Percentiles rank a stretch among this genome's conserved stretches.
Evolutionary conservation across 164 flowering plant species (phyloP).

Genomic region (Tinospora cordifolia): DNA sequence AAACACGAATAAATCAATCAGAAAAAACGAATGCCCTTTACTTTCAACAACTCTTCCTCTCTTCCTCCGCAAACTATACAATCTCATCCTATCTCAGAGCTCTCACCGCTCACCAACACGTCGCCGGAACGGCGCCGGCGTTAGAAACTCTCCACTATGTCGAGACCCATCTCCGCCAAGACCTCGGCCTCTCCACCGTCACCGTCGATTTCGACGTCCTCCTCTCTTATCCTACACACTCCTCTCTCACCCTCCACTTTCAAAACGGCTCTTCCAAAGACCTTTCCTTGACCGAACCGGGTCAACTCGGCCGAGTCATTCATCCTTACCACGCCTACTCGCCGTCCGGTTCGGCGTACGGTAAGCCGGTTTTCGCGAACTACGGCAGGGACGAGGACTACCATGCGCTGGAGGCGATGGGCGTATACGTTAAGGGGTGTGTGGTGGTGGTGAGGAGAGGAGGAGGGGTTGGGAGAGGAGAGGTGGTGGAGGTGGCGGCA

Average conservation of each 20-base stretch:
- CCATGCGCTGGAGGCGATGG: conserved; percentile 33
- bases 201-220: conserved; percentile 35
- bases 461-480: conserved; percentile 50
- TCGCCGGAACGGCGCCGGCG: conserved; percentile 64
- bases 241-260: conserved; percentile 43
- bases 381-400: conserved; percentile 69
- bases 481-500: conserved; percentile 55
- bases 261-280: conserved; percentile 27
- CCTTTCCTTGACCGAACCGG: conserved; percentile 26
- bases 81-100: conserved; percentile 59
- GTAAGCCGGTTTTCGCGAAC: conserved; percentile 54
- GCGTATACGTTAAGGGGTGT: conserved; percentile 61
- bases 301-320: conserved; percentile 25
- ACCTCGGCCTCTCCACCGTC: conserved; percentile 39
- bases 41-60: conserved; percentile 43
- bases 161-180: conserved; percentile 27
- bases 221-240: conserved; percentile 56
- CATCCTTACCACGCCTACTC: conserved; percentile 87
- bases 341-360: conserved; percentile 59
- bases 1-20: not conserved
- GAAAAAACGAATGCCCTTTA: conserved; percentile 17
- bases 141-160: conserved; percentile 35
- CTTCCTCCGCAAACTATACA: conserved; percentile 50
- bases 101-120: conserved; percentile 74
- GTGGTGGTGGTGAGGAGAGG: conserved; percentile 60